Percentiles rank a stretch among this genome's conserved stretches.
Conservation (phyloP, 2,329 filamentous ascomycete genomes). For the Capronia americana region DNA sequence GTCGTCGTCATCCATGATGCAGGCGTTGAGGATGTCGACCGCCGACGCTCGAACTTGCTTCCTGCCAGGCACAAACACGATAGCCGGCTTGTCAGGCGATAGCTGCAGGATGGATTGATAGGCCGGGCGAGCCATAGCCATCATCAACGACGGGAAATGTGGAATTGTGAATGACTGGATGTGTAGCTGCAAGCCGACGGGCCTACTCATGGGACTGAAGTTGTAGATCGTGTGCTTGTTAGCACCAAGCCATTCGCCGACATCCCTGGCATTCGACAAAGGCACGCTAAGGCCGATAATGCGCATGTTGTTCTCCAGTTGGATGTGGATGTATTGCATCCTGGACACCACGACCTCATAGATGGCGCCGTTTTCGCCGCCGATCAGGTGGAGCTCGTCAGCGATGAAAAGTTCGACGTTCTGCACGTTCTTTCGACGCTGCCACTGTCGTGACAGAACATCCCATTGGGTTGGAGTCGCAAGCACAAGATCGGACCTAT, state of each 20-base stretch:
- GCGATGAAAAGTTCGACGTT: slow-evolving; percentile 89
- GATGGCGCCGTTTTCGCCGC: slow-evolving; percentile 81
- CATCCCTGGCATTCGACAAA: slow-evolving; percentile 87
- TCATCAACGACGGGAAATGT: slow-evolving; percentile 97
- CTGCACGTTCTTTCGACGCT: slow-evolving; percentile 92
- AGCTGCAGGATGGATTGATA: slow-evolving; percentile 88
- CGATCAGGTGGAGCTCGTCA: slow-evolving; percentile 92
- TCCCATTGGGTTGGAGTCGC: slow-evolving; percentile 97
- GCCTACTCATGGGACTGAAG: slow-evolving; percentile 90
- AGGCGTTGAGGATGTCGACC: slow-evolving; percentile 84
- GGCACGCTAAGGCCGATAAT: slow-evolving; percentile 92
- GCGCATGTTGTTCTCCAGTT: slow-evolving; percentile 82
- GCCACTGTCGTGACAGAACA: slow-evolving; percentile 93
- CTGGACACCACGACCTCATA: slow-evolving; percentile 98
- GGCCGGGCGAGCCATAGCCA: slow-evolving; percentile 95
- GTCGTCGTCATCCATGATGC: slow-evolving; percentile 86
- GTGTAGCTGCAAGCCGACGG: slow-evolving; percentile 88
- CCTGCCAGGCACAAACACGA: slow-evolving; percentile 89
- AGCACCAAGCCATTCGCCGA: slow-evolving; percentile 97
- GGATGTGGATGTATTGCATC: slow-evolving; percentile 93
- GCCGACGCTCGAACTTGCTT: slow-evolving; percentile 92
- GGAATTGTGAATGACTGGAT: slow-evolving; percentile 95
- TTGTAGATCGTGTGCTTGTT: slow-evolving; percentile 99
- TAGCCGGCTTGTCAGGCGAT: slow-evolving; percentile 84
- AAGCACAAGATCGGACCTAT: slow-evolving; percentile 84